Evolutionary conservation across 805 yeast species (phyloP).

Genomic region (Yamadazyma laniorum): DNA sequence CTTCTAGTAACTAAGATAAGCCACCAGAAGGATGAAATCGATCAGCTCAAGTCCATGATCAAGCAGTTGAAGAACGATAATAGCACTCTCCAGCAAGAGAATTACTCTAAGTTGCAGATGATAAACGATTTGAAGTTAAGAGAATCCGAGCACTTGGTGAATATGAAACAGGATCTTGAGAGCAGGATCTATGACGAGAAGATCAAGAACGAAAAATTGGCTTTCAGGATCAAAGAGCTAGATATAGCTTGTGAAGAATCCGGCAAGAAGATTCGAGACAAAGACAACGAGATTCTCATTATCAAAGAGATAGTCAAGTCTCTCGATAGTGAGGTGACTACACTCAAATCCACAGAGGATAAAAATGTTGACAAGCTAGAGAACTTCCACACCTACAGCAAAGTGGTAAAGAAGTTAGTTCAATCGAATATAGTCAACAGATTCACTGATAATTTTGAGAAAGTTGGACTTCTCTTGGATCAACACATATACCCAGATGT

Average conservation of each 20-base stretch:
- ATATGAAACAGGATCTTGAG: slow-evolving; percentile 7
- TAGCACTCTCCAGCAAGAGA: slow-evolving; percentile 11
- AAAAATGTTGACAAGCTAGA: slow-evolving; percentile 2
- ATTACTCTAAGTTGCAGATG: slow-evolving; percentile 7
- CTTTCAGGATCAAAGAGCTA: slow-evolving; percentile 3
- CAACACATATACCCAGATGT: background rate
- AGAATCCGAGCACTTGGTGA: slow-evolving; percentile 1
- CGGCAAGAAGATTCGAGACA: slow-evolving; percentile 1
- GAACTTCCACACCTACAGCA: slow-evolving; percentile 10
- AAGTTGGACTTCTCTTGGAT: slow-evolving; percentile 12
- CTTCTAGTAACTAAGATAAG: slow-evolving; percentile 10
- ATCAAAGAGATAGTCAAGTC: slow-evolving; percentile 9
- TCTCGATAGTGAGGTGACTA: slow-evolving; percentile 4
- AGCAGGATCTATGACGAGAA: background rate
- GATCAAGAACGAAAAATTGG: background rate
- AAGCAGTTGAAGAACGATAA: slow-evolving; percentile 13
- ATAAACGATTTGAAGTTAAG: slow-evolving; percentile 2
- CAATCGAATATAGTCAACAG: slow-evolving; percentile 10
- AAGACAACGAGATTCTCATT: slow-evolving; percentile 6
- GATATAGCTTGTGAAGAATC: background rate
- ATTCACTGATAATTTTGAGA: slow-evolving; percentile 8
- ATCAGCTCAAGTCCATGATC: slow-evolving; percentile 8
- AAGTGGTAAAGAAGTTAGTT: slow-evolving; percentile 8
- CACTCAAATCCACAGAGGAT: slow-evolving; percentile 4
- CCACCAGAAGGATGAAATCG: slow-evolving; percentile 12